Percentiles rank a stretch among this genome's conserved stretches.
phyloP scores from a whole-genome alignment of 2,329 filamentous ascomycete genomes.

The Diaporthe australafricana region DNA sequence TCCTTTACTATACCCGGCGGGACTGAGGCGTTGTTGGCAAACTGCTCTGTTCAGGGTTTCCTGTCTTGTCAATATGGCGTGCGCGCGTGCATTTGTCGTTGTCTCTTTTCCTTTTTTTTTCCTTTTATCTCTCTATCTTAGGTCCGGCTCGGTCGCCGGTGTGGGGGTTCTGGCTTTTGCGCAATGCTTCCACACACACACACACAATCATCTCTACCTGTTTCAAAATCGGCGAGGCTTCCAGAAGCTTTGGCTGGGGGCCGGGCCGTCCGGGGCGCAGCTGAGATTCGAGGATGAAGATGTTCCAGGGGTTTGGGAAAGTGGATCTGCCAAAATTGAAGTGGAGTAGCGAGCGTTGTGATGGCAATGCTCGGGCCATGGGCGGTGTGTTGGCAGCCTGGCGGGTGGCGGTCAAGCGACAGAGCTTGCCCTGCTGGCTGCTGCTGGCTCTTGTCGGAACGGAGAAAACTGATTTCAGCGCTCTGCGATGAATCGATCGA shows the following conservation, averaged over 20 bases:
- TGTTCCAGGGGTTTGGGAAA: constrained; percentile 32
- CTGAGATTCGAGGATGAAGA: constrained; percentile 32
- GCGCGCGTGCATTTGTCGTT: constrained; percentile 31
- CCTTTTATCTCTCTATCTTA: constrained; percentile 12
- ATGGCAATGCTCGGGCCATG: constrained; percentile 27
- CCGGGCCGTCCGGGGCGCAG: constrained; percentile 31
- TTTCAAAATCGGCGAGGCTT: constrained; percentile 28
- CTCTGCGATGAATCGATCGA: constrained; percentile 7
- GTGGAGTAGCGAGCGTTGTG: constrained; percentile 33
- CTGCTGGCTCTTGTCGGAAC: constrained; percentile 7
- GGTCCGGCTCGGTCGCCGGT: constrained; percentile 24
- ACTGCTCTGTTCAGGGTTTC: constrained; percentile 30
- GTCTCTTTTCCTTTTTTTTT: constrained; percentile 17
- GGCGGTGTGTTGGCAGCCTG: constrained; percentile 33
- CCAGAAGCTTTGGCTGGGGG: constrained; percentile 19
- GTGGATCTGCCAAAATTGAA: constrained; percentile 37
- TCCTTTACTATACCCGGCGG: constrained; percentile 36
- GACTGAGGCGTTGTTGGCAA: constrained; percentile 33
- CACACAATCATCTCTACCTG: constrained; percentile 5
- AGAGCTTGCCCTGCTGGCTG: constrained; percentile 12
- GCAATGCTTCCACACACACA: constrained; percentile 10
- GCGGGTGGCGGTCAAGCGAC: constrained; percentile 32
- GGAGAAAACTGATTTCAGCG: constrained; percentile 15
- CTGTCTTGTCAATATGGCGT: constrained; percentile 31
- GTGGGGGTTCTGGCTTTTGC: constrained; percentile 32